A percentile compares a stretch with the other conserved stretches of the same genome.
phyloP scores from a whole-genome alignment of 495 filamentous ascomycete species.

The Neurospora discreta region DNA sequence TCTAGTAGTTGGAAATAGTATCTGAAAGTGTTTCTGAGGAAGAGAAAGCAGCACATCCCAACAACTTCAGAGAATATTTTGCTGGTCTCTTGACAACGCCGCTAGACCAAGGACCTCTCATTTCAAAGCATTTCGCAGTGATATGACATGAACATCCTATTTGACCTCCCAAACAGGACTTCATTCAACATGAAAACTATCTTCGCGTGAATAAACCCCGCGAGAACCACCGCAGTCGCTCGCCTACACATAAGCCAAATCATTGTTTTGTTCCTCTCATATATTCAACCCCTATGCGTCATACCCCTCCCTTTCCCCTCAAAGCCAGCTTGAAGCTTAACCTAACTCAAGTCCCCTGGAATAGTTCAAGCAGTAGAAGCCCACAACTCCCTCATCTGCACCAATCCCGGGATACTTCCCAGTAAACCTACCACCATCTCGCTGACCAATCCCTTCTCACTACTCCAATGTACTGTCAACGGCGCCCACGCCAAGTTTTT shows the following conservation, averaged over 20 bases:
- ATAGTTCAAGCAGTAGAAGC: conserved; percentile 24
- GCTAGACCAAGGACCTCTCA: neutral
- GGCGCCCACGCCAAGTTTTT: conserved; percentile 46
- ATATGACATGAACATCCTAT: neutral
- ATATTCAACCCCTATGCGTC: neutral
- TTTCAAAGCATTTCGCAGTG: neutral
- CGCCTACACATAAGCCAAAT: neutral
- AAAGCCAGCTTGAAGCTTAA: neutral
- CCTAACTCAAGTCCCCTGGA: neutral
- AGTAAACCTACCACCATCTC: conserved; percentile 52
- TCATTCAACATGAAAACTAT: neutral
- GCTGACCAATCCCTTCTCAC: conserved; percentile 53
- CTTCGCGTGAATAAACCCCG: neutral
- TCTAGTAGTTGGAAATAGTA: neutral
- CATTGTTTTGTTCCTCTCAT: neutral
- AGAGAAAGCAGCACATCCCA: neutral
- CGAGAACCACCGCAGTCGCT: neutral
- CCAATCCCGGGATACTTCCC: conserved; percentile 51
- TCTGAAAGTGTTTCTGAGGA: neutral
- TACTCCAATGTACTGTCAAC: conserved; percentile 68
- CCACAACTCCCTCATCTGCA: conserved; percentile 61
- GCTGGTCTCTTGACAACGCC: neutral
- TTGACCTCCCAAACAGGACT: neutral
- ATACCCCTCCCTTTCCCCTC: neutral
- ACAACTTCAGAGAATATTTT: neutral